A percentile compares a stretch with the other conserved stretches of the same genome.
Evolutionary conservation across 768 basidiomycete species (phyloP).

Genomic region (Megacollybia marginata): DNA sequence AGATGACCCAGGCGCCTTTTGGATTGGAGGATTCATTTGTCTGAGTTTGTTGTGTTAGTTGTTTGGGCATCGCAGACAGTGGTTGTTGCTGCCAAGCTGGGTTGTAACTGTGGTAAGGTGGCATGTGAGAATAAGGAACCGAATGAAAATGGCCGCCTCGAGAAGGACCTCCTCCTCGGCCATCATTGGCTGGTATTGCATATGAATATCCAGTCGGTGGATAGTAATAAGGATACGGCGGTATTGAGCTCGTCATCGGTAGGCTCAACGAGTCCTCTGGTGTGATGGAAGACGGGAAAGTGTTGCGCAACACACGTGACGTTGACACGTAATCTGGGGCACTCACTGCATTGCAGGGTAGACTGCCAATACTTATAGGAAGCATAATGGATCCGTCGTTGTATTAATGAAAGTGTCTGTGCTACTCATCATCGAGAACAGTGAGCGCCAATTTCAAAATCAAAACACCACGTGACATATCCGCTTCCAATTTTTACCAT

Average conservation of each 20-base stretch:
- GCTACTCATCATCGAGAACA: no score
- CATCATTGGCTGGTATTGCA: background rate
- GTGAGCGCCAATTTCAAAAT: no score
- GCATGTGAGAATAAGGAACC: background rate
- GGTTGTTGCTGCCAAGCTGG: background rate
- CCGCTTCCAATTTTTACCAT: no score
- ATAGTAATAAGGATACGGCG: background rate
- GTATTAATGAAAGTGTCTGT: no score
- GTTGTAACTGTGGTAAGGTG: background rate
- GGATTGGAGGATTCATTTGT: background rate
- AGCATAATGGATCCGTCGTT: no score
- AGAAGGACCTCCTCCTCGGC: background rate
- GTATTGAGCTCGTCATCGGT: background rate
- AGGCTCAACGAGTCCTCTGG: background rate
- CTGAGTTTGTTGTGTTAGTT: background rate
- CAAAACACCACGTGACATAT: no score
- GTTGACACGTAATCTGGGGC: no score
- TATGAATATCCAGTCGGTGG: background rate
- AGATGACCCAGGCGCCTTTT: conserved; percentile 47
- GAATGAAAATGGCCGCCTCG: background rate
- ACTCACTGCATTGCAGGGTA: no score
- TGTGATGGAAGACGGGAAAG: no score
- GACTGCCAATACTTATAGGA: no score
- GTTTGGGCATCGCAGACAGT: background rate
- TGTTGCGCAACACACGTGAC: no score